Evolutionary conservation across 208 protist genomes (phyloP).

Genomic region (Trypanosoma rangeli): DNA sequence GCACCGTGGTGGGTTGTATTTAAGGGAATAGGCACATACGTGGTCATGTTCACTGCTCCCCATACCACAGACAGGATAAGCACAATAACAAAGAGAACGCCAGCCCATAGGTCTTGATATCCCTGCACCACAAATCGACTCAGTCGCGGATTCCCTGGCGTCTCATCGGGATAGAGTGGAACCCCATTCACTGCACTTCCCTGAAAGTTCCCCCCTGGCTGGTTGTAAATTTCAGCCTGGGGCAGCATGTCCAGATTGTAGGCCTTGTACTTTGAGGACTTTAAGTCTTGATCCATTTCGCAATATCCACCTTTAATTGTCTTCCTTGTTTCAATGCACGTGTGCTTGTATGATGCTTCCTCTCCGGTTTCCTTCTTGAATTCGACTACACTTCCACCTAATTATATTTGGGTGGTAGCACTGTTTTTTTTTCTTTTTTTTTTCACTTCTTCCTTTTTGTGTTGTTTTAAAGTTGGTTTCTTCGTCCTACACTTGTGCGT

Average conservation of each 20-base stretch:
- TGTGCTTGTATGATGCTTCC: not conserved
- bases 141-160: slow-evolving; percentile 40
- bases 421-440: not conserved
- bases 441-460: slow-evolving; percentile 12
- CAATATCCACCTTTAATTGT: not conserved
- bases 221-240: slow-evolving; percentile 18
- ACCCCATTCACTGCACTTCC: slow-evolving; percentile 43
- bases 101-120: slow-evolving; percentile 79
- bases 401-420: not conserved
- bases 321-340: not conserved
- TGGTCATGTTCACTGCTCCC: slow-evolving; percentile 28
- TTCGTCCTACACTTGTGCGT: not conserved
- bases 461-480: not conserved
- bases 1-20: not conserved
- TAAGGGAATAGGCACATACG: not conserved
- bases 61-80: slow-evolving; percentile 30
- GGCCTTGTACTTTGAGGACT: slow-evolving; percentile 16
- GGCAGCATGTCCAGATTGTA: slow-evolving; percentile 13
- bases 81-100: slow-evolving; percentile 45
- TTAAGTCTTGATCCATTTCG: slow-evolving; percentile 14
- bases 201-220: not conserved
- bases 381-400: not conserved
- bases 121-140: slow-evolving; percentile 62
- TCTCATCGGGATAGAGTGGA: slow-evolving; percentile 60
- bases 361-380: not conserved